These are phyloP conservation scores for Brassica napus DNA, from an alignment of 345 rosid genomes.

Conservation along the genomic window DNA sequence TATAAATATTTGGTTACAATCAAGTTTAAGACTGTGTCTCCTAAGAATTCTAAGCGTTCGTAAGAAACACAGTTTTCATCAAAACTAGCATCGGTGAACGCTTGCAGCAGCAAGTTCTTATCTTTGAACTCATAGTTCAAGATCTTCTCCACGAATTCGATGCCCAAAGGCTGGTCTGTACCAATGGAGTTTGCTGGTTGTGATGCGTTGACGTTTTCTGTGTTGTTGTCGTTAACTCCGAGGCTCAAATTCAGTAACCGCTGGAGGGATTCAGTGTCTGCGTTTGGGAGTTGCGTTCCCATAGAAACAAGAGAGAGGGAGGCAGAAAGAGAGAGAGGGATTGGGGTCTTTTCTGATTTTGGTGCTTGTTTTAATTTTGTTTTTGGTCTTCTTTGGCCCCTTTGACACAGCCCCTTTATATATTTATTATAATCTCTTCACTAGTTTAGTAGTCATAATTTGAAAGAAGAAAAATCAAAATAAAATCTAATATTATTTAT, in stretches of 20 bases:
- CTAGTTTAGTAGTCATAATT: not conserved
- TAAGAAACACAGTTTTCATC: conserved; percentile 36
- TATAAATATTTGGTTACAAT: conserved; percentile 43
- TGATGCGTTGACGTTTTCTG: not conserved
- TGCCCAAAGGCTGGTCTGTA: conserved; percentile 18
- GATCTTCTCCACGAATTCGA: conserved; percentile 48
- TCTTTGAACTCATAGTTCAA: conserved; percentile 47
- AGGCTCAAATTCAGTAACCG: not conserved
- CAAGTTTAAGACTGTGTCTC: conserved; percentile 54
- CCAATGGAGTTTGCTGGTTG: not conserved
- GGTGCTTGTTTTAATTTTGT: not conserved
- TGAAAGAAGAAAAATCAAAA: not conserved
- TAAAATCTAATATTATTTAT: not conserved
- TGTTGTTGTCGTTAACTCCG: not conserved
- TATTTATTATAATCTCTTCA: not conserved
- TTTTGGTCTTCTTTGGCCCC: not conserved
- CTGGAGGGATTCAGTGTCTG: not conserved
- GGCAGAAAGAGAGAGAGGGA: not conserved
- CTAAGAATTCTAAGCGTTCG: conserved; percentile 53
- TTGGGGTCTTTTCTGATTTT: not conserved
- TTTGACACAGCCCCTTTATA: not conserved
- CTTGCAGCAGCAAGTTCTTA: conserved; percentile 49
- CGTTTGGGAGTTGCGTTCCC: conserved; percentile 1
- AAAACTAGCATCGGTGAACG: conserved; percentile 51
- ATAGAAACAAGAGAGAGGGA: not conserved